Evolutionary conservation across 2,329 filamentous ascomycete genomes (phyloP).

Genomic region (Rhynchosporium graminicola): DNA sequence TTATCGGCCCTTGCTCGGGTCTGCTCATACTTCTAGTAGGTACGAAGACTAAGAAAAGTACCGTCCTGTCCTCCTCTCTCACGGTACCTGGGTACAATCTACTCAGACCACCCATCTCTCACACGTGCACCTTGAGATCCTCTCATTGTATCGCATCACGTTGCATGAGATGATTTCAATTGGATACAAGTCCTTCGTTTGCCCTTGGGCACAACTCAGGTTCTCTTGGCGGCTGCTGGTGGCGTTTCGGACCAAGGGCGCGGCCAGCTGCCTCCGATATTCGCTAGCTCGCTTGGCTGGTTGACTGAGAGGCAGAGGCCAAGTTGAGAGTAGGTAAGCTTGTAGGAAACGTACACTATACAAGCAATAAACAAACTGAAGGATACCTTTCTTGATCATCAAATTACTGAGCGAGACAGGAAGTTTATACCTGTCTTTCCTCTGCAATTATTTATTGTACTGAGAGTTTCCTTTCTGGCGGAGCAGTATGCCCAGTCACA

Average conservation of each 20-base stretch:
- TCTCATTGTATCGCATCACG: slow-evolving; percentile 22
- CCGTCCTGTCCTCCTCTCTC: not conserved
- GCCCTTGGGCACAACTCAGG: not conserved
- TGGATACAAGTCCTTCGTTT: not conserved
- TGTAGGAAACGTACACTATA: too few relatives aligned
- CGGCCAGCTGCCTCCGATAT: not conserved
- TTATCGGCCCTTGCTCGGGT: slow-evolving; percentile 6
- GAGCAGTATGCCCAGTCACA: too few relatives aligned
- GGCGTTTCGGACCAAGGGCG: not conserved
- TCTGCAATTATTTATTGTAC: too few relatives aligned
- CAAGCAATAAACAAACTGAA: too few relatives aligned
- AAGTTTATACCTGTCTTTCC: too few relatives aligned
- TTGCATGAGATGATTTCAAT: slow-evolving; percentile 4
- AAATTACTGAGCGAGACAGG: too few relatives aligned
- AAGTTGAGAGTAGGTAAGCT: too few relatives aligned
- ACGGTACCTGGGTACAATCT: not conserved
- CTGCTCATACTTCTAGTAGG: not conserved
- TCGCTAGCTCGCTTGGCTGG: not conserved
- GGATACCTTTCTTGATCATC: too few relatives aligned
- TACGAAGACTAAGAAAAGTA: not conserved
- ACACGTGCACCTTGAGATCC: slow-evolving; percentile 35
- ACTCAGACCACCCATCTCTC: slow-evolving; percentile 16
- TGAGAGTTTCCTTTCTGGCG: too few relatives aligned
- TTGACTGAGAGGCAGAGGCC: too few relatives aligned
- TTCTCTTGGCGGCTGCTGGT: slow-evolving; percentile 4